Evolutionary conservation across 345 rosid genomes (phyloP).

Genomic region (Eutrema japonicum): DNA sequence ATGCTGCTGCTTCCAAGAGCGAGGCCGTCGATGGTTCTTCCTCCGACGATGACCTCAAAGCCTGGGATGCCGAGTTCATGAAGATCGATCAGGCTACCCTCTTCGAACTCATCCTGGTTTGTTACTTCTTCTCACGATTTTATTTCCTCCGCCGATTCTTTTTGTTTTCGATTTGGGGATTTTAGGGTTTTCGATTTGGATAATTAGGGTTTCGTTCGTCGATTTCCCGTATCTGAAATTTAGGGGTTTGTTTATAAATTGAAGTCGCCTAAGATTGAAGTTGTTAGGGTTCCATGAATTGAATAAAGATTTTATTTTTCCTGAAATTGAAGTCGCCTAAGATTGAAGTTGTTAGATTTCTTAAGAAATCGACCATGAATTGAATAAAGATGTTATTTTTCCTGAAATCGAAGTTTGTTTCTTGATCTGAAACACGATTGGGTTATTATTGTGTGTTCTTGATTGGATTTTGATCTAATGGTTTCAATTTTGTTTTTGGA

Average conservation of each 20-base stretch:
- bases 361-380: background rate
- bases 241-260: background rate
- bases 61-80: constrained; percentile 73
- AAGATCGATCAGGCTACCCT: constrained; percentile 76
- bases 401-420: no score
- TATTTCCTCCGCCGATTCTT: no score
- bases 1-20: constrained; percentile 43
- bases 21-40: constrained; percentile 41
- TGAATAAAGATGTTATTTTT: background rate
- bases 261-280: background rate
- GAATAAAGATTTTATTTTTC: background rate
- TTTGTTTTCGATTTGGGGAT: background rate
- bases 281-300: constrained; percentile 8
- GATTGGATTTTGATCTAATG: background rate
- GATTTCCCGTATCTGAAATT: background rate
- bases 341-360: constrained; percentile 8
- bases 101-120: constrained; percentile 71
- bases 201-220: constrained; percentile 29
- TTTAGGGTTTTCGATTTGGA: constrained; percentile 33
- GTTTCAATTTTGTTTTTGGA: background rate
- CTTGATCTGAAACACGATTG: no score
- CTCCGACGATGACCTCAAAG: constrained; percentile 57
- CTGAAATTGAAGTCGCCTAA: background rate
- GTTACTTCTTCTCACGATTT: background rate
- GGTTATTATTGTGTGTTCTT: no score